Conservation (phyloP, 805 yeast species). For the Ogataea siamensis region DNA sequence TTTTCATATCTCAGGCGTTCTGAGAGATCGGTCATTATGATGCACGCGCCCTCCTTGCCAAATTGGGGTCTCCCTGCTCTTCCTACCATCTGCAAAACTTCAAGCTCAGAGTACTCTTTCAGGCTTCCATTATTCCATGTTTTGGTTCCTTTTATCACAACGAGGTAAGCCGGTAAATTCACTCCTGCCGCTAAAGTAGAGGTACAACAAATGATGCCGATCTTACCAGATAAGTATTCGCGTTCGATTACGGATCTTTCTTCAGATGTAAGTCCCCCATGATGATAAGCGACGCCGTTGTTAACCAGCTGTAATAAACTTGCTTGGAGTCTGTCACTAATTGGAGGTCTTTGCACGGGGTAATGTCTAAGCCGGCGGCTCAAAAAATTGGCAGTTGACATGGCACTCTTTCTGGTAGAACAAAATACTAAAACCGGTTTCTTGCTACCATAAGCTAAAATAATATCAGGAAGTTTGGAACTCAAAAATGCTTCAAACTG, state of each 20-base stretch:
- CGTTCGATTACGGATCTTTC: conserved; percentile 49
- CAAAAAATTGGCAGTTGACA: conserved; percentile 44
- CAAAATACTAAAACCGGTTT: conserved; percentile 53
- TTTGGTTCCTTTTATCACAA: conserved; percentile 60
- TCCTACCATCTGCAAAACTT: conserved; percentile 62
- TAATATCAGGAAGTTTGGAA: conserved; percentile 39
- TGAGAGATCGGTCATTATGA: conserved; percentile 43
- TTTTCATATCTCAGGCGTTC: conserved; percentile 39
- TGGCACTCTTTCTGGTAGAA: conserved; percentile 49
- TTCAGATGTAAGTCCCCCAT: conserved; percentile 51
- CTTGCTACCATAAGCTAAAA: conserved; percentile 37
- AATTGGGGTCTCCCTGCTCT: conserved; percentile 64
- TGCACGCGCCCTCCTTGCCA: conserved; percentile 49
- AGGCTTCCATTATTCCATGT: conserved; percentile 50
- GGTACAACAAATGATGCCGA: conserved; percentile 51
- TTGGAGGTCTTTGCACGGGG: conserved; percentile 3
- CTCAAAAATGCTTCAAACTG: conserved; percentile 47
- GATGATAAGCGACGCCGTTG: conserved; percentile 52
- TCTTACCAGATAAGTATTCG: conserved; percentile 40
- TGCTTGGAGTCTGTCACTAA: conserved; percentile 12
- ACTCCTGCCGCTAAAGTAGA: conserved; percentile 63
- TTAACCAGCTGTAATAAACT: conserved; percentile 24
- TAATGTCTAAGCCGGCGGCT: not conserved
- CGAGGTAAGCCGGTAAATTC: conserved; percentile 59
- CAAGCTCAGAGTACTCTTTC: conserved; percentile 53